Base-by-base conservation (phyloP, 371 early-diverging fungal genomes). In the Mortierella sp. region DNA sequence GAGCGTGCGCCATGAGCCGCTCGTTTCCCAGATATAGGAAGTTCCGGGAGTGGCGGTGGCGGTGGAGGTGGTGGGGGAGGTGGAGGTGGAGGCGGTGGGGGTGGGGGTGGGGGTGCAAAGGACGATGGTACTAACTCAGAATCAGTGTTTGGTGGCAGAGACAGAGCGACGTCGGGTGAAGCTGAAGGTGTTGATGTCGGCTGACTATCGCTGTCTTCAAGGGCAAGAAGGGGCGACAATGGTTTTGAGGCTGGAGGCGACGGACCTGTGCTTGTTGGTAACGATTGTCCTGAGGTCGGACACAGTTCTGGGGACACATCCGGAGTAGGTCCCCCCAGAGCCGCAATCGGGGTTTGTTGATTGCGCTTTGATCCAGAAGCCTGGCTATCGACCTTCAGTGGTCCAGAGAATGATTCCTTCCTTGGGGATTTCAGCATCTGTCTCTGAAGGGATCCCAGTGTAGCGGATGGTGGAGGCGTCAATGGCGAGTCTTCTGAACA, bases 401-500 rank as follows among this genome's bases (percentile, higher is more conserved):
- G n/a, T 43, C n/a, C 43, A 6, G 17, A 19, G 11, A 1, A n/a
- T 15, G 21, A 15, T 24, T 28, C 17, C 17, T 39, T 27, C 46
- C 7, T 19, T 14, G 60, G 41, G 4, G 28, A 27, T 19, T 27
- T 31, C 11, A n/a, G 9, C 2, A 64, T 19, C 19, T 66, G 66
- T 21, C 27, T 46, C 28, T 53, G 21, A 31, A 61, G 24, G 6
- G 62, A 61, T 30, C 48, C 58, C 21, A 56, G 12, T 0, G 68
- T 60, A 0, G 68, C 61, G 3, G 63, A 70, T 2, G 53, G 70
- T 14, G 70, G 70, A 2, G 70, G 70, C 0, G 70, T 57, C 44
- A 62, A 53, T 5, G 41, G 70, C 28, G n/a, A n/a, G n/a, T n/a
- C n/a, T n/a, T n/a, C n/a, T n/a, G n/a, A n/a, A n/a, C n/a, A n/a